Conservation (phyloP, 169 alveolate genomes). For the Plasmodium cynomolgi region DNA sequence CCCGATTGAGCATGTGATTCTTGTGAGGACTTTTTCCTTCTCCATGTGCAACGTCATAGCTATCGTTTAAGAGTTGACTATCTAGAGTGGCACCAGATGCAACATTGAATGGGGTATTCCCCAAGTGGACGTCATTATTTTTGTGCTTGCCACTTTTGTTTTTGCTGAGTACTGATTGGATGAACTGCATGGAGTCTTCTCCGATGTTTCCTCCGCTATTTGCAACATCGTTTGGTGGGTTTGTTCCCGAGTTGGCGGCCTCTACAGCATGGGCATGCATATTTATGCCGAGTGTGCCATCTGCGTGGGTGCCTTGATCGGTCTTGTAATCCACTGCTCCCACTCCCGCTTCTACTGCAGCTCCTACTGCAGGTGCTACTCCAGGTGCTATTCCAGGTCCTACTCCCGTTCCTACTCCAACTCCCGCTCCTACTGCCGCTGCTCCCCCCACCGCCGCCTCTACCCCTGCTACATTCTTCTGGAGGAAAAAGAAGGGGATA, state of each 20-base stretch:
- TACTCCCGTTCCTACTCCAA: not conserved
- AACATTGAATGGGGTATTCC: not conserved
- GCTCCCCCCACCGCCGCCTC: not conserved
- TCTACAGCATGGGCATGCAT: not conserved
- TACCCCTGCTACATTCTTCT: constrained; percentile 7
- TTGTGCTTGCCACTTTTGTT: not conserved
- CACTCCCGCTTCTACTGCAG: not conserved
- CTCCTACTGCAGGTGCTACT: not conserved
- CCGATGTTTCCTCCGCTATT: not conserved
- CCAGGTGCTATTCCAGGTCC: not conserved
- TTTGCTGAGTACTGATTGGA: not conserved
- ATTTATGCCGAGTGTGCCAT: not conserved
- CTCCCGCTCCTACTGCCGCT: not conserved
- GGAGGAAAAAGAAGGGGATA: constrained; percentile 66
- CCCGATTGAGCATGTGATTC: not conserved
- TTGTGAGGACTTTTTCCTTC: not conserved
- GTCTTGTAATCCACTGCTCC: not conserved
- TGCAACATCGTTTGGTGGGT: not conserved
- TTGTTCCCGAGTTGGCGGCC: not conserved
- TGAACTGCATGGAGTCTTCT: constrained; percentile 5
- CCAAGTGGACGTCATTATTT: not conserved
- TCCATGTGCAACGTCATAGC: not conserved
- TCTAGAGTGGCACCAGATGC: not conserved
- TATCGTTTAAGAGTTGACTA: not conserved
- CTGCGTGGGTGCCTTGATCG: not conserved